Evolutionary conservation across 1,139 yeast species (phyloP).

Genomic region (Debaryomycetaceae sp.): DNA sequence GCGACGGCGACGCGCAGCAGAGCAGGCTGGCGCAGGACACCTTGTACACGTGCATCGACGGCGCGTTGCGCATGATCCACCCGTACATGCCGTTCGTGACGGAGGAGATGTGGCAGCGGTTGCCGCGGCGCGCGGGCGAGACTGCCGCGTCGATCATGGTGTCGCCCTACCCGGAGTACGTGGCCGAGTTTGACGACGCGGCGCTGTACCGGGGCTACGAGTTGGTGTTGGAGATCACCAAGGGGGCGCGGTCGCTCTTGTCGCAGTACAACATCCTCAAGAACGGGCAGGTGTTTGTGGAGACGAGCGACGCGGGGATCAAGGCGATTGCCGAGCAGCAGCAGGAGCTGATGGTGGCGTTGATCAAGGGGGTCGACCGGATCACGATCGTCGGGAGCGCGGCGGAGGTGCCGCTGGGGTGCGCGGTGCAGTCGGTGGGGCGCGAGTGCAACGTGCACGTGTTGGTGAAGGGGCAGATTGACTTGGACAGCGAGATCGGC

Average conservation of each 20-base stretch:
- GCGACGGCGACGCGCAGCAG: constrained; percentile 82
- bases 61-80: constrained; percentile 84
- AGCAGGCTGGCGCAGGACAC: constrained; percentile 88
- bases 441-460: constrained; percentile 81
- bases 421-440: constrained; percentile 74
- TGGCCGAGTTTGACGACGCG: constrained; percentile 47
- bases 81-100: constrained; percentile 98
- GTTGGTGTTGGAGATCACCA: constrained; percentile 74
- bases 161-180: constrained; percentile 69
- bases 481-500: constrained; percentile 77
- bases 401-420: constrained; percentile 68
- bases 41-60: constrained; percentile 83
- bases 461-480: constrained; percentile 89
- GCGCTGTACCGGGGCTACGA: constrained; percentile 69
- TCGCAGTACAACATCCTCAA: constrained; percentile 83
- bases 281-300: constrained; percentile 79
- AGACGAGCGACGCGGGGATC: constrained; percentile 41
- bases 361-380: constrained; percentile 81
- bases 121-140: constrained; percentile 79
- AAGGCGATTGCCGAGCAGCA: constrained; percentile 53
- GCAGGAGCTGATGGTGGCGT: constrained; percentile 73
- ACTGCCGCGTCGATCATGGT: constrained; percentile 59
- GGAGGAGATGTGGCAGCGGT: constrained; percentile 98
- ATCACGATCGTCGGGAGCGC: constrained; percentile 48
- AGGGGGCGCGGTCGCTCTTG: constrained; percentile 84